phyloP scores from a whole-genome alignment of 139 green algal genomes.

The Pseudopediastrum boryanum region DNA sequence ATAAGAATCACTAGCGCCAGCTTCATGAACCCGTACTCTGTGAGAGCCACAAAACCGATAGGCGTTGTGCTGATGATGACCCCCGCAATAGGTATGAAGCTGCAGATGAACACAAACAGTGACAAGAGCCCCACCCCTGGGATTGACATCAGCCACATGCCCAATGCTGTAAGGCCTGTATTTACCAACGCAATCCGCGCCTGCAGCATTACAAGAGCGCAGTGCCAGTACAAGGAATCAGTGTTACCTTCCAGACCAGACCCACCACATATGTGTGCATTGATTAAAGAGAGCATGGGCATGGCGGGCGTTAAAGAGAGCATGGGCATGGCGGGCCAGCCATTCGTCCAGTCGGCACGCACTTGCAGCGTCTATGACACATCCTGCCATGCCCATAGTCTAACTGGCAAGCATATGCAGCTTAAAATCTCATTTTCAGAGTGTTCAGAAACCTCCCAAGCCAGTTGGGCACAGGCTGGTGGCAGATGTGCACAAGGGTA shows the following conservation, averaged over 20 bases:
- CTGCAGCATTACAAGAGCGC: conserved; percentile 1
- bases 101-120: conserved; percentile 94
- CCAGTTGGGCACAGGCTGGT: too few relatives aligned
- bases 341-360: too few relatives aligned
- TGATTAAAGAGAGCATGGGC: not conserved
- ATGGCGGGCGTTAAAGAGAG: not conserved
- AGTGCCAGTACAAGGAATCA: not conserved
- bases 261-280: not conserved
- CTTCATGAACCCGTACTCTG: conserved; percentile 91
- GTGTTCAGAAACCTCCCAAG: too few relatives aligned
- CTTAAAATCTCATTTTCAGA: too few relatives aligned
- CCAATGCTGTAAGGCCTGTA: conserved; percentile 85
- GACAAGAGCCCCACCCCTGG: conserved; percentile 86
- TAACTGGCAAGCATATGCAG: too few relatives aligned
- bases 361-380: too few relatives aligned
- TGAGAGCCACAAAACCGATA: conserved; percentile 76
- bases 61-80: conserved; percentile 91
- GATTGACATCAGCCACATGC: conserved; percentile 87
- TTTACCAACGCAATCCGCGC: conserved; percentile 88
- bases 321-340: too few relatives aligned
- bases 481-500: too few relatives aligned
- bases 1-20: conserved; percentile 87
- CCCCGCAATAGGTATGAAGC: conserved; percentile 83
- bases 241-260: not conserved
- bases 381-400: too few relatives aligned